Evolutionary conservation across 192 early-diverging fungal genomes (phyloP).

Genomic region (Backusella psychrophila): DNA sequence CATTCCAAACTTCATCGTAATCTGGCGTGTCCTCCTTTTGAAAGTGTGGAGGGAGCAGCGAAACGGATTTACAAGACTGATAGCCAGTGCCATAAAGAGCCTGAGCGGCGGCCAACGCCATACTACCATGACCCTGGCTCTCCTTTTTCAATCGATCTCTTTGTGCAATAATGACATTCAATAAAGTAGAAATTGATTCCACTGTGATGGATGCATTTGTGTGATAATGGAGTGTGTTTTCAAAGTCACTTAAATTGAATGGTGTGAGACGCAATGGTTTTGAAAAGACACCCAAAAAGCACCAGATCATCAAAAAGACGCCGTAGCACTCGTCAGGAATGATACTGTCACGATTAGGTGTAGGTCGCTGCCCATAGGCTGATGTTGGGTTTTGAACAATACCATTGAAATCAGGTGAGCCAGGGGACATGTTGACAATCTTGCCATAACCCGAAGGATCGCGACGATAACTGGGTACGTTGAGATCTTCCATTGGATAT

Average conservation of each 20-base stretch:
- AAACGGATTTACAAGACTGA: not conserved
- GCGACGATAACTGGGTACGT: slow-evolving; percentile 45
- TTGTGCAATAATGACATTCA: slow-evolving; percentile 47
- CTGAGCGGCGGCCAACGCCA: not conserved
- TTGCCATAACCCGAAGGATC: slow-evolving; percentile 2
- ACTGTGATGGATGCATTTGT: slow-evolving; percentile 25
- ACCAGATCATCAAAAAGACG: slow-evolving; percentile 61
- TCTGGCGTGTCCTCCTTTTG: not conserved
- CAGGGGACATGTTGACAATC: slow-evolving; percentile 9
- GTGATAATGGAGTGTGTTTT: slow-evolving; percentile 55
- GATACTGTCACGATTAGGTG: slow-evolving; percentile 35
- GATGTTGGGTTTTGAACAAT: slow-evolving; percentile 17
- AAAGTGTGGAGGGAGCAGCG: not conserved
- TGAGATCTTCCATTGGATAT: slow-evolving; percentile 85
- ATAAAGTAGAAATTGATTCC: slow-evolving; percentile 48
- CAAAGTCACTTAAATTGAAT: slow-evolving; percentile 77
- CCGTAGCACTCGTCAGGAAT: slow-evolving; percentile 46
- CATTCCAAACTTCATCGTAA: not conserved
- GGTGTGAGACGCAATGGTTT: slow-evolving; percentile 68
- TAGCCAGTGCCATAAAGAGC: slow-evolving; percentile 12
- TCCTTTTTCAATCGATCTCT: slow-evolving; percentile 2
- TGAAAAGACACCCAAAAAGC: slow-evolving; percentile 65
- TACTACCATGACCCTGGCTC: slow-evolving; percentile 13
- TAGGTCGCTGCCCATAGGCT: slow-evolving; percentile 39
- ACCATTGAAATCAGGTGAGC: not conserved